Evolutionary conservation across 2,329 filamentous ascomycete species (phyloP).

Genomic region (Pleurostoma richardsiae): DNA sequence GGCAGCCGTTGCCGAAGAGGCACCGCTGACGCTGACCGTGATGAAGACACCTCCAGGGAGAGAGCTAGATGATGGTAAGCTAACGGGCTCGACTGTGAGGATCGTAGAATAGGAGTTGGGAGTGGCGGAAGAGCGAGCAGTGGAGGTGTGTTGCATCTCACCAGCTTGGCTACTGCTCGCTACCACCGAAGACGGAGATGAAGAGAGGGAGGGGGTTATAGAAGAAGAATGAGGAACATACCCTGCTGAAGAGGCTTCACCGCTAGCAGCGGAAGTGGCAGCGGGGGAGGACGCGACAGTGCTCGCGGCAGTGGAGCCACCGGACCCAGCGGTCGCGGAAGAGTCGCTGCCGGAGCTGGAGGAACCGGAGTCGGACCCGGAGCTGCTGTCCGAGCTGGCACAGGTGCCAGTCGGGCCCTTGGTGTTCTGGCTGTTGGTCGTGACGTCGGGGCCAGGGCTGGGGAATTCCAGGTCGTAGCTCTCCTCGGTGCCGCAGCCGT

Average conservation of each 20-base stretch:
- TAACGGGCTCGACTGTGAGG: background rate
- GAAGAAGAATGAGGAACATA: slow-evolving; percentile 11
- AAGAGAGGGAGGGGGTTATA: slow-evolving; percentile 1
- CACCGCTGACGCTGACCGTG: slow-evolving; percentile 19
- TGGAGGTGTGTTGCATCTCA: background rate
- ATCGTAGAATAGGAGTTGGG: background rate
- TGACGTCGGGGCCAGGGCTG: slow-evolving; percentile 54
- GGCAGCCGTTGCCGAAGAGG: slow-evolving; percentile 3
- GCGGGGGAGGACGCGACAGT: slow-evolving; percentile 7
- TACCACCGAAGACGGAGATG: slow-evolving; percentile 15
- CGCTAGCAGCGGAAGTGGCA: background rate
- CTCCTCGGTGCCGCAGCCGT: slow-evolving; percentile 54
- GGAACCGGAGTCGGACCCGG: slow-evolving; percentile 16
- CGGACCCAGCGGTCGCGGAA: no score
- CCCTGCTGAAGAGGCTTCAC: slow-evolving; percentile 12
- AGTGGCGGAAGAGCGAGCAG: background rate
- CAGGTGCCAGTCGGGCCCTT: slow-evolving; percentile 29
- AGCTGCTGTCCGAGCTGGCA: slow-evolving; percentile 18
- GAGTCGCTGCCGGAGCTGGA: background rate
- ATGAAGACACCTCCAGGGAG: slow-evolving; percentile 36
- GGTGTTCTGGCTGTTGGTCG: slow-evolving; percentile 26
- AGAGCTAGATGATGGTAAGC: slow-evolving; percentile 6
- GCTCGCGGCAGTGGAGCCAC: background rate
- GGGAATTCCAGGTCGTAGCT: slow-evolving; percentile 59
- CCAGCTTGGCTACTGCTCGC: slow-evolving; percentile 9